Base-by-base conservation (phyloP, 163 green algal species). In the Scenedesmus sp. region DNA sequence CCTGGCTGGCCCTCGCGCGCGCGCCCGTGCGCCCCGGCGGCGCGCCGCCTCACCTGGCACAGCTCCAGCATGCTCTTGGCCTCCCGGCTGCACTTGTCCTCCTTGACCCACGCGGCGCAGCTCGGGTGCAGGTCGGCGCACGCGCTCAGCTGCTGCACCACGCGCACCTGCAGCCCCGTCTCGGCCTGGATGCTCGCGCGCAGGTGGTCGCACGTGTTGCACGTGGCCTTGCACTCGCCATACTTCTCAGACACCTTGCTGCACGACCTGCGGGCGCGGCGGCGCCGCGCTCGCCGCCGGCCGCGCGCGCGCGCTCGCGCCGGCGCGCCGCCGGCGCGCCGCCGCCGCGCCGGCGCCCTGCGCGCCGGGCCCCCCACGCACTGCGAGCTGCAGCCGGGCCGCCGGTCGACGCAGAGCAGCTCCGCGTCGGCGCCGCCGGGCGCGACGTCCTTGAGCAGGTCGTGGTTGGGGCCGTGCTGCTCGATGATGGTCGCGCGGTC, bases 351-450 rank as follows among this genome's bases (percentile, higher is more conserved):
- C n/a, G n/a, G n/a, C n/a, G n/a, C n/a, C n/a, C n/a, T n/a, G n/a
- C n/a, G n/a, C n/a, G n/a, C n/a, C n/a, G n/a, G n/a, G n/a, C n/a
- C n/a, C n/a, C n/a, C n/a, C 34, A 66, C 69, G 66, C 39, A 77
- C 69, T 56, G 22, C 24, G 47, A 5, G 22, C 56, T 28, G 26
- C 69, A 77, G 28, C 33, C 69, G 42, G 58, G 4, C 14, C 65
- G 26, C 39, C 65, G 64, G 69, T 77, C 69, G 7, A 58, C 54
- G 31, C 69, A 77, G 13, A 77, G 39, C 36, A 77, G 54, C 54
- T 77, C 69, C 33, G 69, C 69, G 56, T 77, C 69, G n/a, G 69
- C 69, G 28, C 69, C 69, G 2, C 69, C 69, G 31, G 69, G 69
- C 4, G 34, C 50, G 15, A 77, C 69, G 29, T 77, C 69, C 47